Conservation (phyloP, 352 stramenopile genomes). For the Globisporangium uncinulatum region DNA sequence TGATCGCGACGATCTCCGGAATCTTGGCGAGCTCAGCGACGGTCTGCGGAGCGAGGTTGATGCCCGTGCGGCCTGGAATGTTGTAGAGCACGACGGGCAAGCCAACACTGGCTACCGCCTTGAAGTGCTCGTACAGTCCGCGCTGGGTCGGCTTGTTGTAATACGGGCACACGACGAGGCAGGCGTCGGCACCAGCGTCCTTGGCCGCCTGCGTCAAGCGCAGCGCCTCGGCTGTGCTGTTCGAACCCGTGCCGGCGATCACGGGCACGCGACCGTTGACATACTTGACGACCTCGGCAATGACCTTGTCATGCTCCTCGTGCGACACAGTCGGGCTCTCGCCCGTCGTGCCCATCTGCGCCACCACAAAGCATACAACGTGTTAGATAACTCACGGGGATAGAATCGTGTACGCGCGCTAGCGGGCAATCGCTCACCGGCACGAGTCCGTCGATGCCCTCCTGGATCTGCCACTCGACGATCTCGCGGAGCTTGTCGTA, state of each 20-base stretch:
- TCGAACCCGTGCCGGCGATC: constrained; percentile 95
- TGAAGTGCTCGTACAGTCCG: constrained; percentile 94
- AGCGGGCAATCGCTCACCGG: constrained; percentile 38
- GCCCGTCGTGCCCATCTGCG: constrained; percentile 94
- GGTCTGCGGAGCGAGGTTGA: constrained; percentile 93
- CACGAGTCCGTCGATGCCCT: constrained; percentile 95
- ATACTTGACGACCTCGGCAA: constrained; percentile 88
- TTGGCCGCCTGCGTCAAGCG: constrained; percentile 86
- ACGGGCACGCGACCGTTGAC: constrained; percentile 85
- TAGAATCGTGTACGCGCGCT: not conserved
- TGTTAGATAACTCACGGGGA: not conserved
- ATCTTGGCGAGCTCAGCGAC: constrained; percentile 91
- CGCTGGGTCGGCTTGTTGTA: constrained; percentile 99
- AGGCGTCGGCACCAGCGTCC: constrained; percentile 91
- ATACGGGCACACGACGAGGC: constrained; percentile 96
- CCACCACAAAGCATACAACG: not conserved
- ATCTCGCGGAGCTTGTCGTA: constrained; percentile 90
- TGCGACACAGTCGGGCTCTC: constrained; percentile 94
- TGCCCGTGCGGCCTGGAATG: constrained; percentile 94
- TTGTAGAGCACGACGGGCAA: constrained; percentile 97
- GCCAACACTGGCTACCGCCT: constrained; percentile 77
- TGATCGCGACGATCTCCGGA: constrained; percentile 96
- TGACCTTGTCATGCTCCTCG: constrained; percentile 94
- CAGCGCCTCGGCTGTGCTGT: constrained; percentile 85
- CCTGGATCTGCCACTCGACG: constrained; percentile 90